Base-by-base conservation (phyloP, 805 yeast species). In the Wickerhamomyces hampshirensis region DNA sequence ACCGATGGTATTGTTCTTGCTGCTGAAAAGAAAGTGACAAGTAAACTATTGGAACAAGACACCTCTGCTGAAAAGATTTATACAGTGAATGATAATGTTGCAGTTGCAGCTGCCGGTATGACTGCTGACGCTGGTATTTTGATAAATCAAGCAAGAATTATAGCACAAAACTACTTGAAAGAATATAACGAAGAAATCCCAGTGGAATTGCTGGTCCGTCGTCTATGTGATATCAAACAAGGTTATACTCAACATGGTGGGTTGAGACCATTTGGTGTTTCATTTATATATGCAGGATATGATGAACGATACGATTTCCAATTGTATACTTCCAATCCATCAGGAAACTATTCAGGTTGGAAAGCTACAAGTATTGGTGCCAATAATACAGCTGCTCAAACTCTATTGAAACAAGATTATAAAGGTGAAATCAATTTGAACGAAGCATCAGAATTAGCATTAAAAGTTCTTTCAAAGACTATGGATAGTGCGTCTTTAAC, bases 171-270 rank as follows among this genome's bases (percentile, higher is more conserved):
- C 48, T 84, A 93, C 61, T 69, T 93, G 49, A 80, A 85, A 60
- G 76, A 84, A 13, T 93, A 88, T 62, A 84, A 84, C 57, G 96
- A 88, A 63, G 88, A 88, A 44, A 84, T 91, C 34, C 97, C 97
- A n/a, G 84, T 91, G 40, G 97, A 88, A 61, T 71, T 80, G 37
- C 75, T 93, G 46, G 96, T 93, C 46, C 85, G 86, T 57, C 73
- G 83, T 46, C 71, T 93, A 45, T 88, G 97, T 66, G 95, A 93
- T 63, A 75, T 86, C 44, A 93, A 93, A 63, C 99, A 93, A 61
- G 96, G 98, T 9, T 93, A 93, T 62, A 93, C 99, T 6, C 99
- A 93, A 63, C 95, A 85, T 58, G 99, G 99, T 58, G 98, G 98
- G 26, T 73, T 93, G 55, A 82, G 99, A 63, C 99, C 99, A 15